phyloP scores from a whole-genome alignment of 192 early-diverging fungal genomes.

The Chytriomyces hyalinus region DNA sequence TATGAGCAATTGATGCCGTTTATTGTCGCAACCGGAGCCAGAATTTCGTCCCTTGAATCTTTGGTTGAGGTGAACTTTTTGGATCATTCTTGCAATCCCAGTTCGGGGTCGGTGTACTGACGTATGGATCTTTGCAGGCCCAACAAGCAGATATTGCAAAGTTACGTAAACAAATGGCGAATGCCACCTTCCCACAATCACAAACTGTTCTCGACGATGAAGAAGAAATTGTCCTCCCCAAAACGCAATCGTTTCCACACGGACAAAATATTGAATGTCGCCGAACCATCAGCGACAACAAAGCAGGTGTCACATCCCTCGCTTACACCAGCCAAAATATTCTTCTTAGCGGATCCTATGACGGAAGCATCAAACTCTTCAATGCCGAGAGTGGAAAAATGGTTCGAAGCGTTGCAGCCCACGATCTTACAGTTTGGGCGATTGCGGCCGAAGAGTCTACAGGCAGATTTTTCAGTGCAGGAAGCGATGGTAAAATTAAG shows the following conservation, averaged over 20 bases:
- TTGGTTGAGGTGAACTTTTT: conserved; percentile 18
- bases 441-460: conserved; percentile 50
- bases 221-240: conserved; percentile 30
- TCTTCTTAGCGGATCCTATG: conserved; percentile 63
- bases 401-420: conserved; percentile 47
- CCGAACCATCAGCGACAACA: conserved; percentile 57
- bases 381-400: conserved; percentile 57
- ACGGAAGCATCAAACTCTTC: conserved; percentile 62
- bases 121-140: background rate
- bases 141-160: conserved; percentile 18
- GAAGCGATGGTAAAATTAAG: conserved; percentile 63
- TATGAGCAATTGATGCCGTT: conserved; percentile 58
- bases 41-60: background rate
- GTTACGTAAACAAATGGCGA: conserved; percentile 23
- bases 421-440: conserved; percentile 64
- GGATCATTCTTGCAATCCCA: too few relatives aligned
- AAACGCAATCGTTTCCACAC: conserved; percentile 12
- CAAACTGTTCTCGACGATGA: conserved; percentile 29
- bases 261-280: conserved; percentile 57
- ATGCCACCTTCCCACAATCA: conserved; percentile 41
- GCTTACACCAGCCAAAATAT: conserved; percentile 47
- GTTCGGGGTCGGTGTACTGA: background rate
- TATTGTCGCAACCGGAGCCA: conserved; percentile 50
- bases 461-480: conserved; percentile 57
- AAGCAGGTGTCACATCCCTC: conserved; percentile 61